Conservation (phyloP, 495 filamentous ascomycete genomes). For the Penicillium cataractarum region DNA sequence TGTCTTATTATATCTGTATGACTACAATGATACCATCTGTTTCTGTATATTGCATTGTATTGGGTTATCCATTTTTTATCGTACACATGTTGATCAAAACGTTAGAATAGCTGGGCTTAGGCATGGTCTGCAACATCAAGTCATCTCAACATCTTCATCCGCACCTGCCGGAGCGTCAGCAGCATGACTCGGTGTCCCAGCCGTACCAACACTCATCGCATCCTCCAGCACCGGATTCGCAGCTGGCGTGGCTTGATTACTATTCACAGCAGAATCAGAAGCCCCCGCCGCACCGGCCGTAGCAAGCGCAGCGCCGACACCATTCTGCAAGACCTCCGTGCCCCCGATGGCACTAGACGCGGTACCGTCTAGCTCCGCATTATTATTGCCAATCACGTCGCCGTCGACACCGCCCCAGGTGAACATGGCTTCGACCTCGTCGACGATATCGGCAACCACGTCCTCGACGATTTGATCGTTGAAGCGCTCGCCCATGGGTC, state of each 20-base stretch:
- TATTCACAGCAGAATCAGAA: conserved; percentile 32
- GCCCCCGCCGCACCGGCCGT: conserved; percentile 19
- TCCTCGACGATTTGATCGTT: conserved; percentile 96
- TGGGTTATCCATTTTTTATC: neutral
- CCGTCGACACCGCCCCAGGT: conserved; percentile 50
- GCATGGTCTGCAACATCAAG: conserved; percentile 16
- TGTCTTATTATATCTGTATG: conserved; percentile 16
- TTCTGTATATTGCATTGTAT: neutral
- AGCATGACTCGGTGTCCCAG: conserved; percentile 30
- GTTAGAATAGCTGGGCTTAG: neutral
- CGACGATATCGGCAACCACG: conserved; percentile 85
- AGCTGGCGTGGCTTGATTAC: conserved; percentile 27
- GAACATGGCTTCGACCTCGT: conserved; percentile 75
- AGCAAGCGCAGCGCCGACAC: conserved; percentile 41
- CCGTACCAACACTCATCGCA: conserved; percentile 32
- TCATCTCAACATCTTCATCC: conserved; percentile 50
- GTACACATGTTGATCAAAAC: neutral
- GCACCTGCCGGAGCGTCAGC: conserved; percentile 24
- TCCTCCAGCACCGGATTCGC: conserved; percentile 31
- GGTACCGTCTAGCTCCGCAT: conserved; percentile 30
- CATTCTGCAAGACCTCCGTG: conserved; percentile 41
- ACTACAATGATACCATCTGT: conserved; percentile 20
- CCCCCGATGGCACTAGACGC: conserved; percentile 40
- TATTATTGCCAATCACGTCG: conserved; percentile 39
- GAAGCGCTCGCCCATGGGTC: conserved; percentile 76